Percentiles rank a stretch among this genome's conserved stretches.
phyloP scores from a whole-genome alignment of 768 basidiomycete species.

The Leccinum variicolor region DNA sequence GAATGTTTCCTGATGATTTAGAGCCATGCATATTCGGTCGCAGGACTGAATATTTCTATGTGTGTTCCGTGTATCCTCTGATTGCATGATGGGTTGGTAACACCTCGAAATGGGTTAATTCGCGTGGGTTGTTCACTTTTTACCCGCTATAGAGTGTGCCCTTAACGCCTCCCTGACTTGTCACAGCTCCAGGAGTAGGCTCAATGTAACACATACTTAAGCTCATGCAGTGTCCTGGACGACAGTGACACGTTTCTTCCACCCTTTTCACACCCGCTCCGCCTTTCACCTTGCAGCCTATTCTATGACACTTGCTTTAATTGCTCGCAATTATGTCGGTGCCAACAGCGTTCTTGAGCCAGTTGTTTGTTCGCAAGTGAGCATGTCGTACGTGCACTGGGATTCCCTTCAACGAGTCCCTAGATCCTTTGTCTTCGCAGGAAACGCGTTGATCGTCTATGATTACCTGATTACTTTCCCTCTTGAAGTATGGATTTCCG shows the following conservation, averaged over 20 bases:
- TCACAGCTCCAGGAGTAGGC: background rate
- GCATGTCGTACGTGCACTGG: background rate
- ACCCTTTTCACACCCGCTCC: background rate
- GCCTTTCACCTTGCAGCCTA: background rate
- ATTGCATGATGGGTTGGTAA: background rate
- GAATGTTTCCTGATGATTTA: background rate
- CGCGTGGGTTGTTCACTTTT: background rate
- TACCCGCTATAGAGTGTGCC: background rate
- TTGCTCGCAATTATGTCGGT: background rate
- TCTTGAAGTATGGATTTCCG: conserved; percentile 4
- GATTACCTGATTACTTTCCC: conserved; percentile 13
- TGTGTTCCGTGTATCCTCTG: background rate
- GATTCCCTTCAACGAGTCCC: background rate
- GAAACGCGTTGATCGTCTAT: conserved; percentile 1
- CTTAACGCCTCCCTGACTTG: background rate
- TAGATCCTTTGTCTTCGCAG: background rate
- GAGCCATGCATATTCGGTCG: background rate
- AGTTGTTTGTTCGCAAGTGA: background rate
- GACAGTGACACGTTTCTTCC: background rate
- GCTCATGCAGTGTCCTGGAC: background rate
- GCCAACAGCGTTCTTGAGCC: background rate
- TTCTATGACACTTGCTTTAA: background rate
- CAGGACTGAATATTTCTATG: background rate
- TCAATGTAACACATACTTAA: background rate
- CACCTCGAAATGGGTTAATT: background rate